These are phyloP conservation scores for Xerocomellus amylosporus DNA, from an alignment of 768 basidiomycete species.

Conservation along the genomic window DNA sequence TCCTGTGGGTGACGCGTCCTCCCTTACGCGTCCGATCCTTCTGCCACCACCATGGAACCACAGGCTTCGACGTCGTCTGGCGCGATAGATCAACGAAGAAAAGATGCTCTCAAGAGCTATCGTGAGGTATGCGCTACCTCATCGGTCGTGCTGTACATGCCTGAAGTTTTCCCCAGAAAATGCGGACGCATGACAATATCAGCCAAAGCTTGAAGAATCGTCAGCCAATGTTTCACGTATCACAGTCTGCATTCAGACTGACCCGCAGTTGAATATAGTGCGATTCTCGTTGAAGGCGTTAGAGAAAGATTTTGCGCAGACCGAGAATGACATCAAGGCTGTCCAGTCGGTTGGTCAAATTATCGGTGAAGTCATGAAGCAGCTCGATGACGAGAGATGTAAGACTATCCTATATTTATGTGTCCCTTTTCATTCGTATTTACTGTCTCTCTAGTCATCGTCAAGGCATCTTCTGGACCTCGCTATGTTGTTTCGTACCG, in stretches of 20 bases:
- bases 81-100: conserved; percentile 65
- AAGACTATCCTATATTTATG: conserved; percentile 30
- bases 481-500: conserved; percentile 98
- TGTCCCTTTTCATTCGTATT: not conserved
- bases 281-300: conserved; percentile 88
- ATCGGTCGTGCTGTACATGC: not conserved
- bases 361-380: conserved; percentile 98
- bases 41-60: conserved; percentile 26
- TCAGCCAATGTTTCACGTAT: conserved; percentile 39
- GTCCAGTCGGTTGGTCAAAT: conserved; percentile 99
- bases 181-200: conserved; percentile 84
- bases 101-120: conserved; percentile 73
- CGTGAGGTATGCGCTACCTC: conserved; percentile 53
- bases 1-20: conserved; percentile 26
- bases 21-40: conserved; percentile 10
- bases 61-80: conserved; percentile 51
- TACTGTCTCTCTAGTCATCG: conserved; percentile 65
- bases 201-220: conserved; percentile 88
- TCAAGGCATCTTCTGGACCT: conserved; percentile 97
- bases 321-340: conserved; percentile 98
- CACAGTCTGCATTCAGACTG: not conserved
- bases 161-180: conserved; percentile 64
- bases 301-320: conserved; percentile 88
- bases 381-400: conserved; percentile 97
- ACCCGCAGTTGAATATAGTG: conserved; percentile 46